Base-by-base conservation (phyloP, 306 rosid species). In the Glycine soja region DNA sequence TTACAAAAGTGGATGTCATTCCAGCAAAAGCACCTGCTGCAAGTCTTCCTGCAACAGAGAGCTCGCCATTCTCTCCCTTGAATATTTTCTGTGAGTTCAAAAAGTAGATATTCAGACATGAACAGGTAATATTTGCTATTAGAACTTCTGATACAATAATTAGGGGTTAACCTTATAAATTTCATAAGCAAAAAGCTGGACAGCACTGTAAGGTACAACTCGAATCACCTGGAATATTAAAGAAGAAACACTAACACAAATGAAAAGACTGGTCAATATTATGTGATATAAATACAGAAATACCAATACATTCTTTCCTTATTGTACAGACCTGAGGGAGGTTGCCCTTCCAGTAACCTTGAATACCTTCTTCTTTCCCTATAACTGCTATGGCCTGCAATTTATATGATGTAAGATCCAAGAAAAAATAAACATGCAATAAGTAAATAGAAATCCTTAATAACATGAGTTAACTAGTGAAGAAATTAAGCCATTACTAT, bases 11-110 rank as follows among this genome's bases (percentile, higher is more conserved):
- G 69, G 97, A 92, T 42, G 98, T 95, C 98, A 95, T 92, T 87
- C 98, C 98, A 6, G 97, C 98, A 86, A 92, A 92, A 80, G 97
- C 98, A 81, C 98, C 98, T 45, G 98, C 97, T 24, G 94, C 95
- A 71, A 95, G 97, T 89, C 98, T 89, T 82, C 97, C 98, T 52
- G 88, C 51, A 73, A 92, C 91, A 69, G 98, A 91, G 43, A 95
- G 94, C 72, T 95, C 97, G 9, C 80, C 92, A 81, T 92, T 84
- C 78, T 85, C 77, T 74, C 94, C 92, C 71, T 70, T 85, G 80
- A 95, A 92, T 71, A 95, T 76, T 85, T 95, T 91, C 98, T 95
- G 76, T 34, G 83, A 70, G 72, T 69, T 43, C 69, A 54, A 78
- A 24, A 58, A 71, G 52, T 30, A 48, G 9, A 82, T 8, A 36